Percentiles rank a stretch among this genome's conserved stretches.
Conservation (phyloP, 495 filamentous ascomycete genomes). For the Platismatia glauca region DNA sequence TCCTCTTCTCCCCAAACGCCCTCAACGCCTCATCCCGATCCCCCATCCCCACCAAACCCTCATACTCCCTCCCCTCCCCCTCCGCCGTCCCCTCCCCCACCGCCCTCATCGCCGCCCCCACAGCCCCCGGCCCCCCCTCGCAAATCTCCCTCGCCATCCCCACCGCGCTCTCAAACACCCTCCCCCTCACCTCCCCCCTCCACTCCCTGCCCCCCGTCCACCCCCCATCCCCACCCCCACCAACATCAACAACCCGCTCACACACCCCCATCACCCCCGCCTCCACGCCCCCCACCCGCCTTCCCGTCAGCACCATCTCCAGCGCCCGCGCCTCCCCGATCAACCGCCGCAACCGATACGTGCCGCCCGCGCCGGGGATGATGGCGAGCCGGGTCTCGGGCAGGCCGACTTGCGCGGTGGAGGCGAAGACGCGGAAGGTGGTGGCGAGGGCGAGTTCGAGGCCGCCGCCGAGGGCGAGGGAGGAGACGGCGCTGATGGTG, state of each 20-base stretch:
- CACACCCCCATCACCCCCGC: constrained; percentile 77
- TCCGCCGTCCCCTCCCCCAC: constrained; percentile 50
- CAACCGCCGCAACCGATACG: constrained; percentile 68
- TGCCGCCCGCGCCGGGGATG: constrained; percentile 89
- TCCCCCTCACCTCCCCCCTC: constrained; percentile 48
- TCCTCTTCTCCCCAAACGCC: constrained; percentile 30
- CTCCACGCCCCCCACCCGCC: constrained; percentile 67
- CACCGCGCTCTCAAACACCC: constrained; percentile 64
- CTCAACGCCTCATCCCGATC: constrained; percentile 31
- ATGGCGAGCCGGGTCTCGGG: constrained; percentile 90
- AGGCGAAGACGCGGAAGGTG: constrained; percentile 72
- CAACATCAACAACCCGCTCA: constrained; percentile 71
- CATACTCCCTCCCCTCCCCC: constrained; percentile 71
- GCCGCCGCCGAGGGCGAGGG: constrained; percentile 79
- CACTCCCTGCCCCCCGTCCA: constrained; percentile 20
- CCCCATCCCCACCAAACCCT: constrained; percentile 56
- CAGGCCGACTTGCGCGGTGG: constrained; percentile 63
- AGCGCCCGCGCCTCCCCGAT: constrained; percentile 68
- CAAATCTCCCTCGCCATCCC: constrained; percentile 73
- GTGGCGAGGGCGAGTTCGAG: constrained; percentile 84
- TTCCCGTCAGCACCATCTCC: constrained; percentile 78
- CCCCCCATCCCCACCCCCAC: constrained; percentile 40
- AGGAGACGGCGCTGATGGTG: constrained; percentile 76
- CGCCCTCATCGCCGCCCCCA: constrained; percentile 60
- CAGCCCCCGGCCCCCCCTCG: constrained; percentile 73